Base-by-base conservation (phyloP, 768 basidiomycete species). In the Tylopilus cervinicoccineus region DNA sequence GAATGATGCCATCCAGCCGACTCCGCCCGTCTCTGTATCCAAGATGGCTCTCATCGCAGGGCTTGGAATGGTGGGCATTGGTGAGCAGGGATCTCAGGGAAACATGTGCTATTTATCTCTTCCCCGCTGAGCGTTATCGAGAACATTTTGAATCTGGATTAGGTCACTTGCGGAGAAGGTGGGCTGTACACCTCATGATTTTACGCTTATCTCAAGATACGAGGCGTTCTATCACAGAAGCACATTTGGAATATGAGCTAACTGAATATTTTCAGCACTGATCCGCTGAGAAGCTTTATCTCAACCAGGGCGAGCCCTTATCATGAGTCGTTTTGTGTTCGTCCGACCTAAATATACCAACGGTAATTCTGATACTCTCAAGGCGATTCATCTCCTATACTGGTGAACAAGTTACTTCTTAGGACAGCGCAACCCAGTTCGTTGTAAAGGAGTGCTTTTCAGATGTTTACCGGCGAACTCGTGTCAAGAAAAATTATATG, bases 261-360 rank as follows among this genome's bases (percentile, higher is more conserved):
- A 81, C 83, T 0, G 78, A 83, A 38, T 84, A 81, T 61, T 81
- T 84, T 52, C 72, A 76, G 48, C 80, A 83, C 58, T 75, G 83
- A 1, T 62, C 72, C 53, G 68, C 84, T 34, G 77, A 79, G 52
- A 72, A 80, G 34, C 70, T 85, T 1, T 83, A 83, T 62, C 70
- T 85, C 6, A 81, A 84, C 53, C 70, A 75, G 28, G 68, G 75
- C 56, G 49, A 6, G 43, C 47, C 9, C 38, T 43, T 36, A 16
- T 38, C 29, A n/a, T 38, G 7, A 17, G 27, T 29, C 17, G n/a
- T 22, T 3, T 17, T 9, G 12, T 20, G 9, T 12, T 16, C 14
- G 49, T 26, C 36, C 46, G 31, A 42, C 22, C 24, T 10, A 40
- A 42, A 36, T 38, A 63, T 62, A 22, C 62, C 63, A 0, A 60